These are phyloP conservation scores for Vaccinium darrowii DNA, from an alignment of 148 eudicot species.

Conservation along the genomic window DNA sequence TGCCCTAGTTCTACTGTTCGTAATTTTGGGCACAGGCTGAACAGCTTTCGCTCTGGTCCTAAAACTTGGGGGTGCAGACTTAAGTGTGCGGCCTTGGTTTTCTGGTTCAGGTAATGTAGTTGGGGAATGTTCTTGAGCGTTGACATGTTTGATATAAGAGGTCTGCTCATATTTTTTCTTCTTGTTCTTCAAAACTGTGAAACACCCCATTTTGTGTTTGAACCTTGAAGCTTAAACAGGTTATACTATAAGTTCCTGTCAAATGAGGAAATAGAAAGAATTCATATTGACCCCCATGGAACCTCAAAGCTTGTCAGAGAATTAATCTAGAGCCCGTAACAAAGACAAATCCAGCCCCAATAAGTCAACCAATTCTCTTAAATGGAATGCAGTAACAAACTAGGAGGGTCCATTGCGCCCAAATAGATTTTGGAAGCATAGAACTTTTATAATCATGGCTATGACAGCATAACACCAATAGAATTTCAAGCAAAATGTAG, in stretches of 20 bases:
- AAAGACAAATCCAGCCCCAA: not conserved
- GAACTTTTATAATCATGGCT: not conserved
- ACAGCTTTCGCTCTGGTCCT: slow-evolving; percentile 50
- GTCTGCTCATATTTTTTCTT: slow-evolving; percentile 73
- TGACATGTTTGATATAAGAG: slow-evolving; percentile 45
- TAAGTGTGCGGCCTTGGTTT: slow-evolving; percentile 43
- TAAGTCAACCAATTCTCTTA: not conserved
- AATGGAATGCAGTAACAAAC: not conserved
- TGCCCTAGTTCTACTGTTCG: slow-evolving; percentile 48
- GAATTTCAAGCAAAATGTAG: not conserved
- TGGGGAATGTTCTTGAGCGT: slow-evolving; percentile 67
- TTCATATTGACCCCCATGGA: slow-evolving; percentile 1
- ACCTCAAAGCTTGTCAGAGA: not conserved
- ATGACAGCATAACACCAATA: not conserved
- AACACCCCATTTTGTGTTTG: slow-evolving; percentile 75
- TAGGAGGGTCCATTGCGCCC: not conserved
- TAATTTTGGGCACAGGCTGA: slow-evolving; percentile 33
- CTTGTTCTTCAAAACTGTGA: slow-evolving; percentile 66
- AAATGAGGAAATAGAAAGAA: slow-evolving; percentile 14
- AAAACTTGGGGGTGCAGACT: slow-evolving; percentile 94
- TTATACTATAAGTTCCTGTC: slow-evolving; percentile 14
- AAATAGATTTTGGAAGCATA: not conserved
- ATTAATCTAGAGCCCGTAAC: not conserved
- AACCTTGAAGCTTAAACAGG: slow-evolving; percentile 18
- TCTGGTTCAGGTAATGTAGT: slow-evolving; percentile 78